These are phyloP conservation scores for Debaryomyces singareniensis DNA, from an alignment of 1,139 yeast genomes.

Conservation along the genomic window DNA sequence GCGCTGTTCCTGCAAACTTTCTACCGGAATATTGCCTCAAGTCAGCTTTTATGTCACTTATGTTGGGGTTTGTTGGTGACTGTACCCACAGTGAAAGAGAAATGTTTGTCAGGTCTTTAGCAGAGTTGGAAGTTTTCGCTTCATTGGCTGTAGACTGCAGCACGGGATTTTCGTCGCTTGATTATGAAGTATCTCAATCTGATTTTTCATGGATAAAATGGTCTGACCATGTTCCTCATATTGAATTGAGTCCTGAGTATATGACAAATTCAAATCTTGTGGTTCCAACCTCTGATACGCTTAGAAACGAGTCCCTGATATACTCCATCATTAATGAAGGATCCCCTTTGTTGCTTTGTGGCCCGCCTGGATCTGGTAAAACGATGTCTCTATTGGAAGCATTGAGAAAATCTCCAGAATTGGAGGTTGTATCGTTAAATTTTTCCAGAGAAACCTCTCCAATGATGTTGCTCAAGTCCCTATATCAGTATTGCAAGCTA, in stretches of 20 bases:
- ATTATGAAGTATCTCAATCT: constrained; percentile 11
- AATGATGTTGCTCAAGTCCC: constrained; percentile 49
- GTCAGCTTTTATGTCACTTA: constrained; percentile 36
- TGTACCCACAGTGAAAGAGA: constrained; percentile 32
- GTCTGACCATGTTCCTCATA: constrained; percentile 34
- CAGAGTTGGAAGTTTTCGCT: constrained; percentile 12
- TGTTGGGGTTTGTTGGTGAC: constrained; percentile 75
- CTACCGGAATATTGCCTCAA: constrained; percentile 32
- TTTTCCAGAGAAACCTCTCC: constrained; percentile 83
- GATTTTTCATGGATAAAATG: constrained; percentile 52
- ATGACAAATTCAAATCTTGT: constrained; percentile 59
- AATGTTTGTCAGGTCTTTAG: constrained; percentile 28
- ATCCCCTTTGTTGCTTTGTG: constrained; percentile 69
- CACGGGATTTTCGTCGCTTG: too few species aligned
- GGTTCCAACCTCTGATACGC: constrained; percentile 77
- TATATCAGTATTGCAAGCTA: constrained; percentile 72
- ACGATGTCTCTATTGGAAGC: constrained; percentile 84
- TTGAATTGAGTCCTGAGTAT: constrained; percentile 57
- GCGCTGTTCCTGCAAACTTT: constrained; percentile 14
- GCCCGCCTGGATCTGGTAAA: constrained; percentile 98
- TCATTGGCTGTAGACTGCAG: constrained; percentile 9
- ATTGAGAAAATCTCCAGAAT: constrained; percentile 48
- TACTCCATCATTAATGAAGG: constrained; percentile 53
- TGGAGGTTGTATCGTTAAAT: constrained; percentile 65
- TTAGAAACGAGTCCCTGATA: constrained; percentile 58